These are phyloP conservation scores for Ascochyta clinopodiicola DNA, from an alignment of 2,329 filamentous ascomycete species.

Conservation along the genomic window DNA sequence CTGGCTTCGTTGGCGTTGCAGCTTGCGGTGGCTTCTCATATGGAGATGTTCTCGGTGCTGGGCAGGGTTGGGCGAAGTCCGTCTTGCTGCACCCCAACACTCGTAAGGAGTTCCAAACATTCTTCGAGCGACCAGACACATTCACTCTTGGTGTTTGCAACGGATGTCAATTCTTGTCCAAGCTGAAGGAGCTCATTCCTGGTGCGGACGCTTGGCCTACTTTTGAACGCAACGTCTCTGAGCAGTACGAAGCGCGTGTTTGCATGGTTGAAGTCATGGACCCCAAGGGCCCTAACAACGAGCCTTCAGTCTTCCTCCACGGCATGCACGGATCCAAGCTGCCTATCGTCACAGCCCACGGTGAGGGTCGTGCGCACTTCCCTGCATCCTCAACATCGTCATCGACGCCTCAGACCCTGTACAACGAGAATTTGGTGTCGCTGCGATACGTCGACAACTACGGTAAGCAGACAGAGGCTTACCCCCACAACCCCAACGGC, in stretches of 20 bases:
- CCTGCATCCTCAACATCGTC: slow-evolving; percentile 47
- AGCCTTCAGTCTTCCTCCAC: slow-evolving; percentile 80
- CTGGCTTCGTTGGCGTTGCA: slow-evolving; percentile 84
- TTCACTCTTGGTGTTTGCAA: slow-evolving; percentile 96
- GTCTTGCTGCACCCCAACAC: slow-evolving; percentile 82
- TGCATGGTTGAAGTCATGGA: slow-evolving; percentile 83
- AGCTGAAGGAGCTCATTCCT: slow-evolving; percentile 82
- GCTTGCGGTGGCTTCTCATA: slow-evolving; percentile 98
- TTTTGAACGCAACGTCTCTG: slow-evolving; percentile 82
- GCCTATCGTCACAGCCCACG: slow-evolving; percentile 88
- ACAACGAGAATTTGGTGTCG: slow-evolving; percentile 72
- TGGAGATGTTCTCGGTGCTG: slow-evolving; percentile 90
- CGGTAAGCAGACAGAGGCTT: slow-evolving; percentile 75
- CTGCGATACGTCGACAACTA: slow-evolving; percentile 88
- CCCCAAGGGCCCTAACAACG: slow-evolving; percentile 50
- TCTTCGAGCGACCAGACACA: slow-evolving; percentile 88
- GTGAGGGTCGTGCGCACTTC: slow-evolving; percentile 79
- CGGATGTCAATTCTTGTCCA: slow-evolving; percentile 92
- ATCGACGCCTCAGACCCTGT: slow-evolving; percentile 59
- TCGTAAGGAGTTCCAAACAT: slow-evolving; percentile 78
- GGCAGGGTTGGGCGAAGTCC: slow-evolving; percentile 93
- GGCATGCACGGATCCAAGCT: slow-evolving; percentile 84
- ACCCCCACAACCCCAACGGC: slow-evolving; percentile 90
- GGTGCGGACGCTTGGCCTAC: slow-evolving; percentile 83
- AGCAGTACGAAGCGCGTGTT: slow-evolving; percentile 89